These are phyloP conservation scores for Sugiyamaella marilandica DNA, from an alignment of 805 yeast genomes.

Conservation along the genomic window DNA sequence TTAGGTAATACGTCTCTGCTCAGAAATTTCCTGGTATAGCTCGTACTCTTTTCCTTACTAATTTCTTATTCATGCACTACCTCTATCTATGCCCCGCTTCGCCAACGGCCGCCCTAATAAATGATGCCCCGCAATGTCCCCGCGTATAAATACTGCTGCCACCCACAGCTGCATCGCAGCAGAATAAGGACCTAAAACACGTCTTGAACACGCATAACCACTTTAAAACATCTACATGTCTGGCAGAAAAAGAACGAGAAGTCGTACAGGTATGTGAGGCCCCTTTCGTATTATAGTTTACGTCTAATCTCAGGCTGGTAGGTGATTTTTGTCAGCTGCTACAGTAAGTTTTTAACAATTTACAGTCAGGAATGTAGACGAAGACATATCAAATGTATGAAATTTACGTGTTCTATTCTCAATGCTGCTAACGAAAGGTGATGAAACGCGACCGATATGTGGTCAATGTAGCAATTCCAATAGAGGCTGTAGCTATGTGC, in stretches of 20 bases:
- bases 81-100: too few species aligned
- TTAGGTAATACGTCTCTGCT: too few species aligned
- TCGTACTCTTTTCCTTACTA: too few species aligned
- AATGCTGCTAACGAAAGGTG: not conserved
- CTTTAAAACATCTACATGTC: not conserved
- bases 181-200: too few species aligned
- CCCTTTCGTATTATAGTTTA: not conserved
- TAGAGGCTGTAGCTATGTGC: not conserved
- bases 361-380: not conserved
- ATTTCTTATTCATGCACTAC: too few species aligned
- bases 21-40: too few species aligned
- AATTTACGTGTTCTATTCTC: not conserved
- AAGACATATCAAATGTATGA: not conserved
- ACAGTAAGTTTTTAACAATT: not conserved
- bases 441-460: not conserved
- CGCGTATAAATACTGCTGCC: too few species aligned
- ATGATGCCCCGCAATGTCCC: not conserved
- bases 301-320: not conserved
- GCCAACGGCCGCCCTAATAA: not conserved
- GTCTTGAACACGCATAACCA: too few species aligned
- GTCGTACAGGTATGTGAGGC: not conserved
- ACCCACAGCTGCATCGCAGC: too few species aligned
- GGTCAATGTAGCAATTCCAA: not conserved
- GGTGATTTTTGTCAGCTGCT: not conserved
- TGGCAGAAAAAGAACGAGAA: not conserved